Evolutionary conservation across 1,284 basidiomycete species (phyloP), one percentile per base, ranked within the genome.

Genomic region (Pterula multifida): DNA sequence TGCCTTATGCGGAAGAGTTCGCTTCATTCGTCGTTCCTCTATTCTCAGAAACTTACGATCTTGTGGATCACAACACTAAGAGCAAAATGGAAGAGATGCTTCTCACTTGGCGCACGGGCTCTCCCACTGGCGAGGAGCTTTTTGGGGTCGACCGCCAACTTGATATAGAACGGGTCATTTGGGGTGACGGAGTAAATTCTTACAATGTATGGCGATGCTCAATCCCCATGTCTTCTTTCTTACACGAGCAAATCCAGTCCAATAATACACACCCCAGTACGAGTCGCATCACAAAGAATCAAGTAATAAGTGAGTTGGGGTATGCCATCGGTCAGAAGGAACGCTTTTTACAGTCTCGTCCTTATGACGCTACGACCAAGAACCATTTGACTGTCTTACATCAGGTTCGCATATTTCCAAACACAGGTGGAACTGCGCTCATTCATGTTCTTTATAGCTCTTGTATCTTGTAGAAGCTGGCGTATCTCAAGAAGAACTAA

Each of bases 51-150:
- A 83, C 91, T 25, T 95, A 96, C 66, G 74, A 76, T 50, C 76
- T 81, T 57, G 90, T 94, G 55, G 91, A 95, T 62, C 80, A 81
- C 36, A 68, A 69, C 32, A 95, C 89, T 3, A 83, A 86, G 54
- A 78, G 81, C 63, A 96, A 95, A 67, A 92, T 97, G 87, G 90
- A 94, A 61, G 93, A 97, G 65, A 90, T 97, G 81, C 76, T 96
- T 17, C 68, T 89, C 35, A 92, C 93, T 6, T 97, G 93, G 93
- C 76, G 91, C 26, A 86, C 81, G 26, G 89, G 89, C 28, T 82
- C 85, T 9, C 84, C 85, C 1, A 73, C 73, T 46, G 79, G 85
- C n/a, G 77, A 78, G 52, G 87, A 92, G 61, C 70, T 97, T 1
- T 97, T 94, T 61, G 86, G 89, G 35, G 68, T 78, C 24, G 75